Conservation (phyloP, 2,329 filamentous ascomycete species). For the Truncatella angustata region DNA sequence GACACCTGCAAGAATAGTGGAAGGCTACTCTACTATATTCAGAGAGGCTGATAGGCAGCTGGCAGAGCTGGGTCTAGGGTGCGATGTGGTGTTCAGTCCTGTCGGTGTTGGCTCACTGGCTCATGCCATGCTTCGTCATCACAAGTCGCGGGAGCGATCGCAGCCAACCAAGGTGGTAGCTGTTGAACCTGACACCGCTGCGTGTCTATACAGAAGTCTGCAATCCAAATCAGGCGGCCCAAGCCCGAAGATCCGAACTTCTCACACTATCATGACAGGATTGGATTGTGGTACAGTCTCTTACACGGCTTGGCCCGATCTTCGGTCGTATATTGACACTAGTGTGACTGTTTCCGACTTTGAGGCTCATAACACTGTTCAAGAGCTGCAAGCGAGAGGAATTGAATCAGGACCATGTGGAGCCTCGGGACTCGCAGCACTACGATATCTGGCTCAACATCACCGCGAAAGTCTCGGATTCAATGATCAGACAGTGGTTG, state of each 20-base stretch:
- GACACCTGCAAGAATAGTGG: slow-evolving; percentile 64
- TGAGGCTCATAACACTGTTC: slow-evolving; percentile 59
- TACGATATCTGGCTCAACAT: slow-evolving; percentile 45
- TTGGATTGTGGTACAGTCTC: slow-evolving; percentile 73
- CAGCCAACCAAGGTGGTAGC: slow-evolving; percentile 48
- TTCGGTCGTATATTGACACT: slow-evolving; percentile 58
- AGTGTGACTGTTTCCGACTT: slow-evolving; percentile 59
- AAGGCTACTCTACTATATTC: slow-evolving; percentile 75
- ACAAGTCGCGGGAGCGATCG: slow-evolving; percentile 39
- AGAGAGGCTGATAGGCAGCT: slow-evolving; percentile 65
- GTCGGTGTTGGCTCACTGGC: slow-evolving; percentile 73
- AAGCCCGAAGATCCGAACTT: slow-evolving; percentile 47
- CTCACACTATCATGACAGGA: slow-evolving; percentile 69
- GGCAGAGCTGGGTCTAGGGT: slow-evolving; percentile 30
- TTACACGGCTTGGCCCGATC: slow-evolving; percentile 59
- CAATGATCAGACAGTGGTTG: slow-evolving; percentile 51
- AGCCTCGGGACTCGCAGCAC: slow-evolving; percentile 47
- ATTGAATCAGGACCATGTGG: slow-evolving; percentile 31
- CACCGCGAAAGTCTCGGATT: slow-evolving; percentile 36
- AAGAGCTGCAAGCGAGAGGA: slow-evolving; percentile 43
- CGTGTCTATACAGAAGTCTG: slow-evolving; percentile 56
- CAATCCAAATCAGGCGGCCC: slow-evolving; percentile 40
- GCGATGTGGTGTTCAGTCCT: slow-evolving; percentile 58
- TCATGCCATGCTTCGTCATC: slow-evolving; percentile 66
- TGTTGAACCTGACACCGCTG: slow-evolving; percentile 68